Evolutionary conservation across 2,329 filamentous ascomycete species (phyloP).

Genomic region (Beauveria brongniartii): DNA sequence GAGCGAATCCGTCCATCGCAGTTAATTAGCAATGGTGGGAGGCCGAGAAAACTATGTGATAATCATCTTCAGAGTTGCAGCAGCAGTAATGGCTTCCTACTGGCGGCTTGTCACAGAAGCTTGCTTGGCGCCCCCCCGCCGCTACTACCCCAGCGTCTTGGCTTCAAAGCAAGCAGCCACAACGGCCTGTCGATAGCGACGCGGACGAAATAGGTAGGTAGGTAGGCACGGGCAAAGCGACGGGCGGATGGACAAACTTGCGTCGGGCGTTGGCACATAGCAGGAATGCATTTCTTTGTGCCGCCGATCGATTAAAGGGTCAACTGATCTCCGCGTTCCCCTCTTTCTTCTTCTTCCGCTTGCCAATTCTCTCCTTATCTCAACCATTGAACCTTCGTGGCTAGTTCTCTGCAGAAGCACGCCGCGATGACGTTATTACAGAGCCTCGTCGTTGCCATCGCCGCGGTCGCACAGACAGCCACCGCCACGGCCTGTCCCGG

Average conservation of each 20-base stretch:
- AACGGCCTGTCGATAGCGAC: background rate
- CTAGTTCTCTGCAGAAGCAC: background rate
- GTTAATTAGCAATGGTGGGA: no score
- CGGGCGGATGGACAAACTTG: background rate
- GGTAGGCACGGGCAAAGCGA: background rate
- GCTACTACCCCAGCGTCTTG: background rate
- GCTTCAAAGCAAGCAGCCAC: background rate
- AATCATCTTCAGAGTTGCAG: background rate
- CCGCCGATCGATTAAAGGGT: background rate
- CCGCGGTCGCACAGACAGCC: background rate
- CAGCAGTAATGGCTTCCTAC: background rate
- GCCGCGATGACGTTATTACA: background rate
- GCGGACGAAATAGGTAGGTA: constrained; percentile 1
- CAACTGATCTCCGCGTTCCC: background rate
- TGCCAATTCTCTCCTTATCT: background rate
- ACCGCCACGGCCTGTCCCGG: constrained; percentile 3
- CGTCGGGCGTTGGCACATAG: background rate
- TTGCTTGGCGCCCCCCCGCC: background rate
- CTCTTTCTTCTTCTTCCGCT: background rate
- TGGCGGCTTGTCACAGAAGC: background rate
- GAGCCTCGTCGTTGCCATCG: background rate
- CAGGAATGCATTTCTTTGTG: background rate
- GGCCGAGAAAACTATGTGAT: no score
- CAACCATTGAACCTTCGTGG: background rate
- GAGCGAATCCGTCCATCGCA: no score